Conservation (phyloP, 2,329 filamentous ascomycete genomes). For the Phyllosticta paracitricarpa region DNA sequence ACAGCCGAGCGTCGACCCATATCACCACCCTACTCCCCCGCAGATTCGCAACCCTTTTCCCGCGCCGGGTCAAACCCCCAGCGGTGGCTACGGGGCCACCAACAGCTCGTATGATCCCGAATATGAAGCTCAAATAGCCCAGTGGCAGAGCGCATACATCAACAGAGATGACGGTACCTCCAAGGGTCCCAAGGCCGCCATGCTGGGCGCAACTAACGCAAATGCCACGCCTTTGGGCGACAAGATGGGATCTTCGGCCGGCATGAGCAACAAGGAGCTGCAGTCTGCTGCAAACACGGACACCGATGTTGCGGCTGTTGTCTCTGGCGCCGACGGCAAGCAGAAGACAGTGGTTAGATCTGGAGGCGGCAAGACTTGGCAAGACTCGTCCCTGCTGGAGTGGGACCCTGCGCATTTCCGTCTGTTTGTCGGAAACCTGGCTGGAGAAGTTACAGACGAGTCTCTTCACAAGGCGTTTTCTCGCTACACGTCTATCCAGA, state of each 20-base stretch:
- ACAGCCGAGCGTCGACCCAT: constrained; percentile 35
- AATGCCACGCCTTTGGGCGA: constrained; percentile 35
- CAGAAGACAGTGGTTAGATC: constrained; percentile 81
- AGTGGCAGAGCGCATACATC: constrained; percentile 88
- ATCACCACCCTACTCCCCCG: constrained; percentile 41
- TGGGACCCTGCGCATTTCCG: constrained; percentile 95
- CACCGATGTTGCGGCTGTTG: constrained; percentile 31
- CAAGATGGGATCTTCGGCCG: constrained; percentile 23
- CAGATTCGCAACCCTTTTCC: constrained; percentile 77
- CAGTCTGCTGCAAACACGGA: constrained; percentile 37
- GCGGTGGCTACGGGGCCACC: constrained; percentile 25
- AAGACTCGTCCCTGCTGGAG: constrained; percentile 76
- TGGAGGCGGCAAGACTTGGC: constrained; percentile 88
- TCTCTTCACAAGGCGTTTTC: constrained; percentile 89
- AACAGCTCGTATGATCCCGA: constrained; percentile 55
- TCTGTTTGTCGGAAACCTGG: constrained; percentile 92
- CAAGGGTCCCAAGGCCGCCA: constrained; percentile 30
- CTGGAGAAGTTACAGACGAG: constrained; percentile 94
- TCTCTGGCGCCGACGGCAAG: constrained; percentile 39
- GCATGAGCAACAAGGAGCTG: constrained; percentile 22
- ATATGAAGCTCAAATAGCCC: constrained; percentile 81
- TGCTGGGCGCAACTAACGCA: constrained; percentile 30
- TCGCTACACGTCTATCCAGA: constrained; percentile 77
- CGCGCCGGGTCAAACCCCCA: constrained; percentile 40
- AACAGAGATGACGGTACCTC: constrained; percentile 46